phyloP scores from a whole-genome alignment of 805 yeast species.

The Metschnikowia anglica region DNA sequence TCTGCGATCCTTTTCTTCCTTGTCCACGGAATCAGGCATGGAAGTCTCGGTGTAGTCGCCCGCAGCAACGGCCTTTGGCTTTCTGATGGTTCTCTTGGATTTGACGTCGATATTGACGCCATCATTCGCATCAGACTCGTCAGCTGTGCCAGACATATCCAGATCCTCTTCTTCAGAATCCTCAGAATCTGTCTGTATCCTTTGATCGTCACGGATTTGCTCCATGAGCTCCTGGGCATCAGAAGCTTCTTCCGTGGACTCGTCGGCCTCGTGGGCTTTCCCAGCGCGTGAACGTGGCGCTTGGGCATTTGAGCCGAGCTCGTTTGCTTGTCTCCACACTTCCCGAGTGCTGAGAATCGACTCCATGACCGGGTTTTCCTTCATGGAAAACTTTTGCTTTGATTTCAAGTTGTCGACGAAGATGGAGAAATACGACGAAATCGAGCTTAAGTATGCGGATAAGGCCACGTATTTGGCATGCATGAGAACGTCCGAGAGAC shows the following conservation, averaged over 20 bases:
- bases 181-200: constrained; percentile 10
- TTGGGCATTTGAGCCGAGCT: constrained; percentile 16
- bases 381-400: constrained; percentile 63
- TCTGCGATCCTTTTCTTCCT: constrained; percentile 79
- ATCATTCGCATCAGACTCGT: constrained; percentile 16
- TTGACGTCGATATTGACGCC: constrained; percentile 49
- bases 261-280: not conserved
- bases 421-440: constrained; percentile 75
- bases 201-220: constrained; percentile 13
- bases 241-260: not conserved
- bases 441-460: constrained; percentile 74
- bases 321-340: constrained; percentile 82
- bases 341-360: constrained; percentile 78
- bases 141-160: constrained; percentile 20
- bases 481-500: constrained; percentile 27
- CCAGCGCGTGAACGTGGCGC: not conserved
- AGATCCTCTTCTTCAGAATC: constrained; percentile 10
- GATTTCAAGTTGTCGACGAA: constrained; percentile 55
- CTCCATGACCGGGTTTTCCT: constrained; percentile 89
- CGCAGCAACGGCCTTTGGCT: constrained; percentile 12
- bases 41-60: constrained; percentile 70
- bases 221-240: not conserved
- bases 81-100: constrained; percentile 51
- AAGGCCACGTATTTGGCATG: constrained; percentile 66
- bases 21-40: constrained; percentile 72